A percentile compares a stretch with the other conserved stretches of the same genome.
Evolutionary conservation across 306 rosid species (phyloP).

Genomic region (Phaseolus lunatus): DNA sequence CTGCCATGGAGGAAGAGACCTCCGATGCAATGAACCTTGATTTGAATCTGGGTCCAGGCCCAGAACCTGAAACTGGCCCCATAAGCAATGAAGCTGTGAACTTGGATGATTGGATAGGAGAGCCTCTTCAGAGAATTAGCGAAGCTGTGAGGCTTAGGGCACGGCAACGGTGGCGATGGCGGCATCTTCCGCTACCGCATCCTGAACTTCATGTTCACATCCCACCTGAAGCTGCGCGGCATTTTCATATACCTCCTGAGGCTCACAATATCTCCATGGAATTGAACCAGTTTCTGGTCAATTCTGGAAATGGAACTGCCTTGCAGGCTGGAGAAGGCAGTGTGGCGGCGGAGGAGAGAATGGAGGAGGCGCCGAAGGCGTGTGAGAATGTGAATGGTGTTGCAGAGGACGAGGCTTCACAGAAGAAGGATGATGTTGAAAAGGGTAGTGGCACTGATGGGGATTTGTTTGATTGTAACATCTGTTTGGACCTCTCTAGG

Average conservation of each 20-base stretch:
- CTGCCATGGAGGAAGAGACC: constrained; percentile 81
- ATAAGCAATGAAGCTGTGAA: constrained; percentile 54
- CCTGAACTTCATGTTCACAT: constrained; percentile 49
- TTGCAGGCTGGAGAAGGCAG: constrained; percentile 94
- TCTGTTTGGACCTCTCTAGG: constrained; percentile 88
- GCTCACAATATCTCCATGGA: constrained; percentile 60
- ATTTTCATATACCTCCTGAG: constrained; percentile 52
- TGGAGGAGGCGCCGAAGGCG: constrained; percentile 60
- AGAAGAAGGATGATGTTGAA: constrained; percentile 72
- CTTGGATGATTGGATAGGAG: constrained; percentile 68
- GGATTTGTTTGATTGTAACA: constrained; percentile 91
- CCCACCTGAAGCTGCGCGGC: constrained; percentile 49
- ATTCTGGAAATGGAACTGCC: constrained; percentile 61
- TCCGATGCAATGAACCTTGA: constrained; percentile 93
- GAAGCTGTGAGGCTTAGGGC: constrained; percentile 67
- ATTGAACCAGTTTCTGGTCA: constrained; percentile 70
- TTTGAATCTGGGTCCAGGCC: constrained; percentile 91
- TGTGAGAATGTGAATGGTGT: constrained; percentile 74
- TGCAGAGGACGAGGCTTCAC: constrained; percentile 59
- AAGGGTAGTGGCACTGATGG: constrained; percentile 74
- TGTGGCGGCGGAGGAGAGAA: constrained; percentile 75
- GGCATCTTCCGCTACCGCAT: constrained; percentile 43
- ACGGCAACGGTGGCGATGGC: constrained; percentile 75
- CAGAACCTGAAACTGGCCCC: constrained; percentile 59
- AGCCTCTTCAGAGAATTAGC: constrained; percentile 59